Evolutionary conservation across 1,284 basidiomycete species (phyloP), one percentile per base, ranked within the genome.

Genomic region (Rhodotorula sp.): DNA sequence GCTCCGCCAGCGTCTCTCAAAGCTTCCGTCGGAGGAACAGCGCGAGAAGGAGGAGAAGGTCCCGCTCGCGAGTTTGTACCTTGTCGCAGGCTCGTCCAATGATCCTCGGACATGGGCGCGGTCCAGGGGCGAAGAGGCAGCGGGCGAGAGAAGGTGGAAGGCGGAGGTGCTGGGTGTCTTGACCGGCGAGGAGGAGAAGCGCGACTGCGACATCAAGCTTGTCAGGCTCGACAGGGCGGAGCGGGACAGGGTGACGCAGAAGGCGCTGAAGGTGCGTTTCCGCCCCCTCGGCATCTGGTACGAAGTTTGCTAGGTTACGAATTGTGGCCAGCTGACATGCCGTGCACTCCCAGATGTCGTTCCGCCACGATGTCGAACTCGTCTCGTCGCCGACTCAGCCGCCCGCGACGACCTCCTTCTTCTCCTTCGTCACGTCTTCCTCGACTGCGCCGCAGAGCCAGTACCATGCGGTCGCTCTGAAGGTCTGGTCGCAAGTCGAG

Each of bases 401-500:
- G 7, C 88, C 92, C 1, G 91, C 91, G 26, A 95, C 93, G 24
- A 89, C 93, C 58, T 93, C 97, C 81, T 89, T 88, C 0, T 98
- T 98, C 81, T 90, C 91, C 7, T 97, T 97, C 73, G 75, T 26
- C 16, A 51, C 76, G 8, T 79, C 84, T 87, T 90, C 88, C 30
- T 87, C 89, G 1, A 88, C 89, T 11, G 81, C 87, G 40, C 48
- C 9, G 34, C 65, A 4, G 70, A 52, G 40, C 59, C 88, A 88
- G 18, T 95, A 92, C 79, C 87, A 95, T 78, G 93, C 92, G 56
- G 91, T 94, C 46, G 92, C 91, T 73, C 84, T 96, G 62, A 92
- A 91, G 6, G 91, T 95, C 0, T 96, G 92, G 92, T 92, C 90
- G 15, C 92, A 94, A 77, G 92, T 92, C 37, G 93, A 96, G 77